Percentiles rank a stretch among this genome's conserved stretches.
phyloP scores from a whole-genome alignment of 2,329 filamentous ascomycete genomes.

The Aspergillus vadensis region DNA sequence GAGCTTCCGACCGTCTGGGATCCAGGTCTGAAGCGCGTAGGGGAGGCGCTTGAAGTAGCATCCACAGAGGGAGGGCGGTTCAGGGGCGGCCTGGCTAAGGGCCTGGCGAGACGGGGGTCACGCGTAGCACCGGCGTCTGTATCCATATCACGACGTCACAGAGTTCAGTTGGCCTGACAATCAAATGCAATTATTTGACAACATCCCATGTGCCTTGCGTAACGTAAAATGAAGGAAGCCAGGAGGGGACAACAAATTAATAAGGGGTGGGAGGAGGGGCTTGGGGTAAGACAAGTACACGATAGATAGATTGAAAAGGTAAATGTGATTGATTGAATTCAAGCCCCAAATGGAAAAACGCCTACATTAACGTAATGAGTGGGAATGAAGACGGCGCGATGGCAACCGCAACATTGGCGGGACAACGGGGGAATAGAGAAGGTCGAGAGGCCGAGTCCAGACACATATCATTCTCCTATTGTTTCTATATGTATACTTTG shows the following conservation, averaged over 20 bases:
- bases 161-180: neutral
- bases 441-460: too few relatives aligned
- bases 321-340: neutral
- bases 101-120: constrained; percentile 25
- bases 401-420: neutral
- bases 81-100: constrained; percentile 1
- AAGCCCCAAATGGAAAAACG: neutral
- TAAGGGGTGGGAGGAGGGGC: neutral
- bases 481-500: neutral
- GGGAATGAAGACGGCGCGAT: neutral
- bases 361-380: neutral
- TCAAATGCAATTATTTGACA: neutral
- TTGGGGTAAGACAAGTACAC: neutral
- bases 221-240: neutral
- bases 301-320: neutral
- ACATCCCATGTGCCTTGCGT: constrained; percentile 1
- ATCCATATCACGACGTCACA: constrained; percentile 18
- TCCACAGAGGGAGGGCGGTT: neutral
- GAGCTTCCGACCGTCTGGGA: neutral
- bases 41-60: neutral
- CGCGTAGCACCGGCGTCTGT: constrained; percentile 18
- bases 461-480: neutral
- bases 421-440: neutral
- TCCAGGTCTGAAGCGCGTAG: neutral
- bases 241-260: neutral